Evolutionary conservation across 2,329 filamentous ascomycete genomes (phyloP), one percentile per base, ranked within the genome.

Genomic region (Rhynchosporium graminicola): DNA sequence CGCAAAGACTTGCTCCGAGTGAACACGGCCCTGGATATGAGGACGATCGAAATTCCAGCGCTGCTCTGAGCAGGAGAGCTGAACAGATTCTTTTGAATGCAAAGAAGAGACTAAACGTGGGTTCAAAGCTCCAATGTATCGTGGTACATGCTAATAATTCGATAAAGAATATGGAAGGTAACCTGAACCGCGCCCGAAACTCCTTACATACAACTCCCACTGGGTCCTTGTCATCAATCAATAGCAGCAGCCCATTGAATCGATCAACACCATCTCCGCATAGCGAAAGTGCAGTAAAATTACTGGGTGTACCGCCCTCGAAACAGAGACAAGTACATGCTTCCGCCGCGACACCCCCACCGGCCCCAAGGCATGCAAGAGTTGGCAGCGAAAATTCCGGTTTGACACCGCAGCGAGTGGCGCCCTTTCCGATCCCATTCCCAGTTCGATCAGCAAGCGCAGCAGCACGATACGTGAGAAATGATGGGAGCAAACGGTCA

Each of bases 71-170:
- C 74, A 87, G 88, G 68, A 86, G 92, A 70, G 93, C 93, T 1
- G 93, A 97, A 74, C 82, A 93, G 72, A 97, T 97, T 73, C 81
- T 98, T 60, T 91, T 92, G 61, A 97, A 96, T 76, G 94, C 94
- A 38, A 97, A 97, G 78, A 88, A 87, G 74, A 84, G 92, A 69
- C 80, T 98, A 65, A 95, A 91, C 73, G 92, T 96, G 81, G 75
- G 90, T 77, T 56, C 38, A 28, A 15, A 57, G 40, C 57, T 10
- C 46, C 31, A 38, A 33, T 33, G 40, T 28, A 29, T 40, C 10
- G 20, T 20, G 38, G 20, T 15, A 59, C 42, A 61, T 62, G 47
- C 66, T 72, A 55, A 71, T 60, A 36, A 20, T 26, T 46, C 61
- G 28, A 50, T 38, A 5, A 74, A 96, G 92, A 90, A 91, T 38